Base-by-base conservation (phyloP, 352 stramenopile genomes). In the Pythium guiyangense region DNA sequence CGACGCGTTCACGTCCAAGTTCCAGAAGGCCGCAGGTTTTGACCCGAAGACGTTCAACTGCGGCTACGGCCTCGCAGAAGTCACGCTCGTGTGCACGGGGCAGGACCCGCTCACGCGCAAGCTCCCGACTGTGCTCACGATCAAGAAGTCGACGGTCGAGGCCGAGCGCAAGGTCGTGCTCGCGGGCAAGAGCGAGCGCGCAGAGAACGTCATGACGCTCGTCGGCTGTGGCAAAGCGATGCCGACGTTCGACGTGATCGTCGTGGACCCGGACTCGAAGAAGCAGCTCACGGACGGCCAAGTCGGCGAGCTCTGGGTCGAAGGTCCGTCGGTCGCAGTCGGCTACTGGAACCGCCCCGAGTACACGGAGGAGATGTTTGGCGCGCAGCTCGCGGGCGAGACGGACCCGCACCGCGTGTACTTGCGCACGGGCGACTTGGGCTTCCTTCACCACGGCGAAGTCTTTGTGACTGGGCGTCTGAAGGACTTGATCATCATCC, bases 271-370 rank as follows among this genome's bases (percentile, higher is more conserved):
- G 0, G 71, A 84, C 18, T 75, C 79, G n/a, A 74, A 73, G 47
- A 63, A 79, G 56, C 22, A 49, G 40, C 52, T 88, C 26, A 58
- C 65, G 34, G 80, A 90, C 26, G 55, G 74, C 29, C 65, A 84
- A 27, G 73, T 92, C 3, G 96, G 96, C 49, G 96, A 98, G 62
- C 88, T 98, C 42, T 98, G 94, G 93, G 75, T 98, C 8, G 67
- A 86, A 46, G 94, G 90, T n/a, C 74, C 77, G 8, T 90, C 79
- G 6, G 79, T 91, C 11, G 70, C 79, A 2, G 37, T 77, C 20
- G 84, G 84, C 12, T 94, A 94, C 63, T 94, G 77, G 74, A 82
- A 90, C 55, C 77, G 72, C 22, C 59, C 74, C 0, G 71, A 91
- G 9, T 80, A 86, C 62, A 89, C 81, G 3, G 62, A 85, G 43